Conservation (phyloP, 495 filamentous ascomycete genomes). For the Penicillium simplicissimum region DNA sequence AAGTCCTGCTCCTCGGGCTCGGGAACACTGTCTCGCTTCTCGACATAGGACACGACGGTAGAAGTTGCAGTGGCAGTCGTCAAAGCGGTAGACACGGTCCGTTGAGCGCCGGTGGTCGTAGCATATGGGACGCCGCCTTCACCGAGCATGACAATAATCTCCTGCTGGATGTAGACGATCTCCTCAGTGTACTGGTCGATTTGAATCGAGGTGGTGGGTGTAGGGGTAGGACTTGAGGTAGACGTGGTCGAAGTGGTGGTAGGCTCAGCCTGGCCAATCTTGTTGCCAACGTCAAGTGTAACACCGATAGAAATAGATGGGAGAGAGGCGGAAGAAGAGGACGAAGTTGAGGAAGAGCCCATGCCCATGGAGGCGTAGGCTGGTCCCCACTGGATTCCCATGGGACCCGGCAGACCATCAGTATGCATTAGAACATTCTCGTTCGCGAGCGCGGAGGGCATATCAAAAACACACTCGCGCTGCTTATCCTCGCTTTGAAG, state of each 20-base stretch:
- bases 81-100: slow-evolving; percentile 24
- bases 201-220: slow-evolving; percentile 29
- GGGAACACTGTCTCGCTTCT: slow-evolving; percentile 23
- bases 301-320: slow-evolving; percentile 13
- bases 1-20: slow-evolving; percentile 19
- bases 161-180: slow-evolving; percentile 38
- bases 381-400: slow-evolving; percentile 54
- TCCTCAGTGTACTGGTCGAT: slow-evolving; percentile 34
- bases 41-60: slow-evolving; percentile 31
- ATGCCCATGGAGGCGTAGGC: slow-evolving; percentile 43
- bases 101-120: slow-evolving; percentile 26
- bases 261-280: slow-evolving; percentile 6
- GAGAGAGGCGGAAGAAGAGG: slow-evolving; percentile 8
- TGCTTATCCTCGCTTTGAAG: slow-evolving; percentile 48
- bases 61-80: slow-evolving; percentile 24
- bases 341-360: slow-evolving; percentile 4
- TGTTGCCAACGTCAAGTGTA: slow-evolving; percentile 9
- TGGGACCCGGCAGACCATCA: slow-evolving; percentile 53
- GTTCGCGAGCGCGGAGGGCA: slow-evolving; percentile 42
- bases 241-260: slow-evolving; percentile 6
- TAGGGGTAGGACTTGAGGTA: slow-evolving; percentile 27
- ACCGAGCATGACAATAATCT: slow-evolving; percentile 41
- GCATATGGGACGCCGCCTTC: slow-evolving; percentile 24
- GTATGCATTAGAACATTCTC: slow-evolving; percentile 39
- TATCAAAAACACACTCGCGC: slow-evolving; percentile 45